phyloP scores from a whole-genome alignment of 768 basidiomycete genomes.

The Amanita phalloides region DNA sequence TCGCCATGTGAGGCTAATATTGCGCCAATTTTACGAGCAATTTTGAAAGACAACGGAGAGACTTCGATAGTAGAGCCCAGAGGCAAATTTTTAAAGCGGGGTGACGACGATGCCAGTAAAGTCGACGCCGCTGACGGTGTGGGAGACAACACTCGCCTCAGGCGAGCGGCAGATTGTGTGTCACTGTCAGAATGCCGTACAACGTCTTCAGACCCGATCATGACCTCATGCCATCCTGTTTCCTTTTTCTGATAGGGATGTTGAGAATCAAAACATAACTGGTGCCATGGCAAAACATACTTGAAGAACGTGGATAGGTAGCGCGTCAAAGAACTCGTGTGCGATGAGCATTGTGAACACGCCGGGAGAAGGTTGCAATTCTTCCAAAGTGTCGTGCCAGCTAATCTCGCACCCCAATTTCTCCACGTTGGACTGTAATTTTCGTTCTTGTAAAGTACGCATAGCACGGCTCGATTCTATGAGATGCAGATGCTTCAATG shows the following conservation, averaged over 20 bases:
- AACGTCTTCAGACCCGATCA: conserved; percentile 39
- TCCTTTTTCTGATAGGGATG: conserved; percentile 47
- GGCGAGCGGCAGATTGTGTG: conserved; percentile 14
- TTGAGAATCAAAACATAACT: background rate
- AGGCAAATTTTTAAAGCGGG: conserved; percentile 59
- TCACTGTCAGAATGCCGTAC: background rate
- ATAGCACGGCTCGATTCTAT: conserved; percentile 74
- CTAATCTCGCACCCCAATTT: conserved; percentile 29
- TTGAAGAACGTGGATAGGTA: conserved; percentile 86
- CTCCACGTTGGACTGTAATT: conserved; percentile 25
- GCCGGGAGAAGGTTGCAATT: conserved; percentile 39
- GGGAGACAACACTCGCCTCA: conserved; percentile 60
- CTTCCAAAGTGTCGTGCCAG: conserved; percentile 71
- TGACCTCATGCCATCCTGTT: conserved; percentile 79
- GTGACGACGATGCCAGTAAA: conserved; percentile 53
- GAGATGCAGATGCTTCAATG: conserved; percentile 50
- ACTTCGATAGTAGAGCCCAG: conserved; percentile 74
- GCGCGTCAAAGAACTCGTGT: conserved; percentile 96
- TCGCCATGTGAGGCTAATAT: conserved; percentile 30
- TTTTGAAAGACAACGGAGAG: conserved; percentile 57
- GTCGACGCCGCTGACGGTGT: conserved; percentile 37
- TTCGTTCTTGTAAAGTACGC: conserved; percentile 48
- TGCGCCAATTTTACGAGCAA: conserved; percentile 57
- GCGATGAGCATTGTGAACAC: conserved; percentile 81
- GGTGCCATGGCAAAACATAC: conserved; percentile 26